These are phyloP conservation scores for Trichoderma atroviride DNA, from an alignment of 2,329 filamentous ascomycete genomes.

Conservation along the genomic window DNA sequence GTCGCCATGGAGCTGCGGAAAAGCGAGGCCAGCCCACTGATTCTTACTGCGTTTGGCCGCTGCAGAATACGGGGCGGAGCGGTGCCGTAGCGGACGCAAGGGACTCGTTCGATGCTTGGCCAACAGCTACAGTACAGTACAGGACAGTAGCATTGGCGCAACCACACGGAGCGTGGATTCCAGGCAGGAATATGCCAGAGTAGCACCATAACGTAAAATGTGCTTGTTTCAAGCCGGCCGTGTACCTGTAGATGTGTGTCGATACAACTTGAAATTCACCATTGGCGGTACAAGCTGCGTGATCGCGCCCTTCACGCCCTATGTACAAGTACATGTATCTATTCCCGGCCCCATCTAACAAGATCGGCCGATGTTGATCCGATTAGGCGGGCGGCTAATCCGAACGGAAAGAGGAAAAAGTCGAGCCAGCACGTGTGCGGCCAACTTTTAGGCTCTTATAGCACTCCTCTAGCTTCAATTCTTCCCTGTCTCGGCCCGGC, in stretches of 20 bases:
- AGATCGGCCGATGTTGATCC: conserved; percentile 9
- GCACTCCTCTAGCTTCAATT: neutral
- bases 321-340: neutral
- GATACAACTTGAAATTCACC: neutral
- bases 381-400: conserved; percentile 3
- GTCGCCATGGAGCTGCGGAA: neutral
- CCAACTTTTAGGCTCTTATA: neutral
- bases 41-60: neutral
- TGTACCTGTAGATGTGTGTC: no score
- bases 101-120: neutral
- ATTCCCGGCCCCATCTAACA: neutral
- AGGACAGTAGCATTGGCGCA: no score
- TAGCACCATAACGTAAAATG: no score
- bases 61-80: neutral
- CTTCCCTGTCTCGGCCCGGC: conserved; percentile 1
- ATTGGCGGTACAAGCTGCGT: neutral
- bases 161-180: no score
- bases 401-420: neutral
- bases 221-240: no score
- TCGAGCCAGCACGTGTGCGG: neutral
- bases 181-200: no score
- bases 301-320: conserved; percentile 6
- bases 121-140: neutral
- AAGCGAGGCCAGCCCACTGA: neutral
- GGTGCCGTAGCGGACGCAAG: neutral